Evolutionary conservation across 176 grass and related monocot genomes (phyloP).

Genomic region (Avena insularis): DNA sequence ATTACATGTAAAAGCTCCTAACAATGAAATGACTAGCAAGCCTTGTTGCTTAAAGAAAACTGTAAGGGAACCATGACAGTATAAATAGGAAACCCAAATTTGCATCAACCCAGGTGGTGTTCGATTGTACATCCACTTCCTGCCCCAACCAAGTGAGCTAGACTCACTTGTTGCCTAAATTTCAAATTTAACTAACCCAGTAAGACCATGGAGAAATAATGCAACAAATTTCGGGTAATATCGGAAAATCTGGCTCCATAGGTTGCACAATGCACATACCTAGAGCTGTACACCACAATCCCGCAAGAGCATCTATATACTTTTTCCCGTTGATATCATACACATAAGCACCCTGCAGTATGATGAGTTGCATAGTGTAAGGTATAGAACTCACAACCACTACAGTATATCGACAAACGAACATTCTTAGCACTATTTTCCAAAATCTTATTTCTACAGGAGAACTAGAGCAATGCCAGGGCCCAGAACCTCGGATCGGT

Average conservation of each 20-base stretch:
- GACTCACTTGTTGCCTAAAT: not conserved
- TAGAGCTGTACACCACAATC: constrained; percentile 94
- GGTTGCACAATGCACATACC: constrained; percentile 46
- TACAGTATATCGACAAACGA: not conserved
- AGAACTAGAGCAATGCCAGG: not conserved
- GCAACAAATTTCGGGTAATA: not conserved
- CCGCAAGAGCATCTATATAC: constrained; percentile 93
- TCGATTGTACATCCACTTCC: not conserved
- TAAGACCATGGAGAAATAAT: not conserved
- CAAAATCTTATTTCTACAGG: not conserved
- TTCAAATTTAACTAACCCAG: not conserved
- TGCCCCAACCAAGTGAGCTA: not conserved
- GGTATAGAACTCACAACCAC: not conserved
- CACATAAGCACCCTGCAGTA: constrained; percentile 80
- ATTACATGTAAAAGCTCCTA: not conserved
- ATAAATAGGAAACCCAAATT: not conserved
- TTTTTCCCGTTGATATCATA: constrained; percentile 93
- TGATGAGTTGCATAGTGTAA: not conserved
- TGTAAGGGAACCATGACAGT: not conserved
- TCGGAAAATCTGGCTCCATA: not conserved
- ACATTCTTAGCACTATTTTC: not conserved
- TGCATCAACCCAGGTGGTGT: not conserved
- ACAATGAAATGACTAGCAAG: not conserved
- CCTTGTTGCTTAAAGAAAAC: not conserved
- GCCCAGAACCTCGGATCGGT: constrained; percentile 78